phyloP scores from a whole-genome alignment of 495 filamentous ascomycete species.

The Penicillium soppii region DNA sequence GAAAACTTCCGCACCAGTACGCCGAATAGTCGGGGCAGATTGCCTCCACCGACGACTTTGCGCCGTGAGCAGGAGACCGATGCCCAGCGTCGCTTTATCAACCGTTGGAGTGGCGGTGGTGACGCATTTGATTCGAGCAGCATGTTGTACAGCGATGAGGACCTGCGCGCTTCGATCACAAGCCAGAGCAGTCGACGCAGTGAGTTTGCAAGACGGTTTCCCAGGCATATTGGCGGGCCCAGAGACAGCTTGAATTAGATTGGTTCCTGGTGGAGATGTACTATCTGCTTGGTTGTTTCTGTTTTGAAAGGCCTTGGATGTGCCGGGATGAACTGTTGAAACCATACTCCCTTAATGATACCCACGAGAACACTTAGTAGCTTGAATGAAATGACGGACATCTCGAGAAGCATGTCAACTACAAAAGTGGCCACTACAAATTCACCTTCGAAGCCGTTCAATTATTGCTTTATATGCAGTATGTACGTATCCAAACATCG shows the following conservation, averaged over 20 bases:
- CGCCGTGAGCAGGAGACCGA: slow-evolving; percentile 35
- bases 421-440: too few relatives aligned
- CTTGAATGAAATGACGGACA: too few relatives aligned
- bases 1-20: slow-evolving; percentile 41
- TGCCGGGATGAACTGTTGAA: too few relatives aligned
- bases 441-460: too few relatives aligned
- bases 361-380: too few relatives aligned
- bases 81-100: slow-evolving; percentile 43
- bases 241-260: slow-evolving; percentile 41
- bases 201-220: slow-evolving; percentile 35
- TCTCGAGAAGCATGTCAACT: too few relatives aligned
- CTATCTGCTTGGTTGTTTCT: background rate
- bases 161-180: slow-evolving; percentile 41
- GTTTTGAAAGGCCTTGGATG: background rate
- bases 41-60: slow-evolving; percentile 29
- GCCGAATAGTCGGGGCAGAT: slow-evolving; percentile 32
- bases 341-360: background rate
- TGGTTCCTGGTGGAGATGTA: background rate
- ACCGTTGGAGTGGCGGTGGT: slow-evolving; percentile 48
- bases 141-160: slow-evolving; percentile 42
- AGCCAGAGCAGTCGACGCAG: slow-evolving; percentile 42
- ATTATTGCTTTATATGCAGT: background rate
- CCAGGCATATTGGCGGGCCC: slow-evolving; percentile 37
- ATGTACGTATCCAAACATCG: too few relatives aligned
- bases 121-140: slow-evolving; percentile 43